phyloP scores from a whole-genome alignment of 2,329 filamentous ascomycete genomes.

The Didymella exigua region DNA sequence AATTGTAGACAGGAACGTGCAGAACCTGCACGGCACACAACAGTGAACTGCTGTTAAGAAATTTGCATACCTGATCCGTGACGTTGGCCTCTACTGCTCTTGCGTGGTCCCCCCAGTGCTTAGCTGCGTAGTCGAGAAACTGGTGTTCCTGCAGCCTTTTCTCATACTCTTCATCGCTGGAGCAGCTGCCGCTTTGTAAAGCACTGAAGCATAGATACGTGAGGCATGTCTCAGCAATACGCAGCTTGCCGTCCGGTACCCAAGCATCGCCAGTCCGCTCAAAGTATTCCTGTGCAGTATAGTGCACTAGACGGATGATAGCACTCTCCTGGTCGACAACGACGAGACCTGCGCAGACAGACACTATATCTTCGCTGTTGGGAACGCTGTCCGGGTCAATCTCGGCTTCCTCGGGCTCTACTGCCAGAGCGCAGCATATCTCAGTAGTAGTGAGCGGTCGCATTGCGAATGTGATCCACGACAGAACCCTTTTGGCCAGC shows the following conservation, averaged over 20 bases:
- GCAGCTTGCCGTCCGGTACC: slow-evolving; percentile 23
- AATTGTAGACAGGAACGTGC: not conserved
- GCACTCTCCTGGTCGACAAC: slow-evolving; percentile 34
- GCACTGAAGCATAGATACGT: slow-evolving; percentile 38
- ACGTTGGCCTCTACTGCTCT: slow-evolving; percentile 11
- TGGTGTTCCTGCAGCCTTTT: slow-evolving; percentile 20
- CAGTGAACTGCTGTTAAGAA: slow-evolving; percentile 7
- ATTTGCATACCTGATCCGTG: slow-evolving; percentile 10
- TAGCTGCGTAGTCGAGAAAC: slow-evolving; percentile 38
- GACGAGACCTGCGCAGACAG: slow-evolving; percentile 40
- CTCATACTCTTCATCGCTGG: slow-evolving; percentile 19
- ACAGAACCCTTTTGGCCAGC: slow-evolving; percentile 44
- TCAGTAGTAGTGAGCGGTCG: slow-evolving; percentile 20
- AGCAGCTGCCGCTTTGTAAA: slow-evolving; percentile 25
- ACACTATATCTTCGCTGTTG: slow-evolving; percentile 23
- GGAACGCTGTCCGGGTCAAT: slow-evolving; percentile 18
- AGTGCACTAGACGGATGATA: slow-evolving; percentile 37
- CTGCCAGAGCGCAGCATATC: slow-evolving; percentile 21
- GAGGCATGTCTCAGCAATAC: slow-evolving; percentile 35
- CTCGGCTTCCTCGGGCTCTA: slow-evolving; percentile 5
- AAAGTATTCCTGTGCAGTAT: slow-evolving; percentile 39
- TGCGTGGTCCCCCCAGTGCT: slow-evolving; percentile 34
- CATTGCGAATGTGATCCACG: slow-evolving; percentile 24
- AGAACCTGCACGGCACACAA: slow-evolving; percentile 11
- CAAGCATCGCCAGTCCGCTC: slow-evolving; percentile 31